Percentiles rank a stretch among this genome's conserved stretches.
phyloP scores from a whole-genome alignment of 306 rosid species.

The Aeschynomene evenia region DNA sequence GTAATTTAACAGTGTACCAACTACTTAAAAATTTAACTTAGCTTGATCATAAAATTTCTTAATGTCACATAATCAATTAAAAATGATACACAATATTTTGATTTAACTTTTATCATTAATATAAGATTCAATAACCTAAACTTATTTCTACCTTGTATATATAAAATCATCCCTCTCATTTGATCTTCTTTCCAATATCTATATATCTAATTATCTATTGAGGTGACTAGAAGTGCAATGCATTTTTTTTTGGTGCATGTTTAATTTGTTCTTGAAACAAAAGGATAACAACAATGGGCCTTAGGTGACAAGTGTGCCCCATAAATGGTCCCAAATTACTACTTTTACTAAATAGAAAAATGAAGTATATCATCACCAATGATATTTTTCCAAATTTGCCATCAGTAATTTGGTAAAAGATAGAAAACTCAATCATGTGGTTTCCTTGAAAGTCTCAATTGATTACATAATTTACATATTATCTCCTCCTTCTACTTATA shows the following conservation, averaged over 20 bases:
- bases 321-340: conserved; percentile 29
- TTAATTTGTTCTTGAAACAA: not conserved
- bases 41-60: too few species aligned
- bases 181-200: too few species aligned
- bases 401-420: conserved; percentile 4
- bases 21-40: too few species aligned
- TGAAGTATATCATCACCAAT: not conserved
- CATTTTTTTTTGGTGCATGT: too few species aligned
- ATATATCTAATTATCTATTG: not conserved
- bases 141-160: too few species aligned
- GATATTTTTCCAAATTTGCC: not conserved
- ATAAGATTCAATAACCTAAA: too few species aligned
- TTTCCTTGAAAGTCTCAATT: conserved; percentile 9
- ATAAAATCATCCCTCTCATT: too few species aligned
- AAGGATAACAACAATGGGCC: conserved; percentile 19
- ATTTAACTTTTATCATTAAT: too few species aligned
- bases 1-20: too few species aligned
- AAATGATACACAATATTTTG: too few species aligned
- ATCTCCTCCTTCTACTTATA: conserved; percentile 2
- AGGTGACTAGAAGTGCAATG: not conserved
- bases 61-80: too few species aligned
- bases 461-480: conserved; percentile 20
- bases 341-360: not conserved
- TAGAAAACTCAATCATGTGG: not conserved
- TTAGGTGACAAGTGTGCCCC: conserved; percentile 14